A percentile compares a stretch with the other conserved stretches of the same genome.
These are phyloP conservation scores for Verticillium tricorpus DNA, from an alignment of 2,329 filamentous ascomycete species.

Conservation along the genomic window DNA sequence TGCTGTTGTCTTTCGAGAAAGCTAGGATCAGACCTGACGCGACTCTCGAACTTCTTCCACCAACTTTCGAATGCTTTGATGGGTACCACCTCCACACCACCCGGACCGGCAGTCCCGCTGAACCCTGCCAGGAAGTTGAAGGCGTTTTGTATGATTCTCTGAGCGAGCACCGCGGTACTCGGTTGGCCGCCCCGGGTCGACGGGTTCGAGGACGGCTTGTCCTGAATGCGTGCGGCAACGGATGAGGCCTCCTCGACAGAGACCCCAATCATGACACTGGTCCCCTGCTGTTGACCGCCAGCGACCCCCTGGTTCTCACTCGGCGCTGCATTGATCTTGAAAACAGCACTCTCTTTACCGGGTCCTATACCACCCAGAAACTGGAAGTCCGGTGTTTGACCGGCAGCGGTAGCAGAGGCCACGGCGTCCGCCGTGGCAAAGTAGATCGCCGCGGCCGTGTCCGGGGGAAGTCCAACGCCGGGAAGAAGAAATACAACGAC, in stretches of 20 bases:
- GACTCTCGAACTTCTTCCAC: slow-evolving; percentile 95
- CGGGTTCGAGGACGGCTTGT: slow-evolving; percentile 36
- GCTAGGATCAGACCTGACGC: slow-evolving; percentile 76
- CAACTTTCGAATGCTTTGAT: slow-evolving; percentile 93
- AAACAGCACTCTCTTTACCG: slow-evolving; percentile 88
- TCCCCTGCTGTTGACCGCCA: slow-evolving; percentile 11
- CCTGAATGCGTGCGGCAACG: slow-evolving; percentile 66
- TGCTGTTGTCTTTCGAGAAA: slow-evolving; percentile 68
- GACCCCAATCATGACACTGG: slow-evolving; percentile 71
- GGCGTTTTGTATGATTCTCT: slow-evolving; percentile 92
- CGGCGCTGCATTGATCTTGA: slow-evolving; percentile 57
- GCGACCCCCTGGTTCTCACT: slow-evolving; percentile 15
- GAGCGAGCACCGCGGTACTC: slow-evolving; percentile 75
- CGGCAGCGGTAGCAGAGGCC: slow-evolving; percentile 31
- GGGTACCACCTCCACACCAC: slow-evolving; percentile 81
- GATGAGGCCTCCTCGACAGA: slow-evolving; percentile 70
- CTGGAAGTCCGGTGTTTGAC: slow-evolving; percentile 57
- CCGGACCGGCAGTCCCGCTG: slow-evolving; percentile 56
- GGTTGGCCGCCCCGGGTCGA: slow-evolving; percentile 30
- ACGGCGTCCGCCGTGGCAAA: slow-evolving; percentile 53
- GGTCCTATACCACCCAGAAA: slow-evolving; percentile 87
- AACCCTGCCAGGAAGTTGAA: slow-evolving; percentile 96
- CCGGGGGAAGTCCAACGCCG: slow-evolving; percentile 64
- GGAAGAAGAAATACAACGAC: slow-evolving; percentile 88
- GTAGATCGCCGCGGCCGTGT: slow-evolving; percentile 86